Conservation (phyloP, 768 basidiomycete genomes). For the Hortiboletus flavorubellus region DNA sequence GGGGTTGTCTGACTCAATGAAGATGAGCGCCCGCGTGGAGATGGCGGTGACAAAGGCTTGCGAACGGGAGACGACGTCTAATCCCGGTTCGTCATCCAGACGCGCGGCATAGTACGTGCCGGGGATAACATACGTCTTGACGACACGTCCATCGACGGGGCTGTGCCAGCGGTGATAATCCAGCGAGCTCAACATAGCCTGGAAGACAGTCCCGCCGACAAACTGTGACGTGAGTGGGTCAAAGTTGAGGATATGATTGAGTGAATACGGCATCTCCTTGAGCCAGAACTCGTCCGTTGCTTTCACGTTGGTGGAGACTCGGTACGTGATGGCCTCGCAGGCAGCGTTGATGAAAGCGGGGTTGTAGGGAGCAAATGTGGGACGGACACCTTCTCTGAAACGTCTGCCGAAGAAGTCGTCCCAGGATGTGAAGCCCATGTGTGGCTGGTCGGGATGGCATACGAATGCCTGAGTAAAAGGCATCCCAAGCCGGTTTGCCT, state of each 20-base stretch:
- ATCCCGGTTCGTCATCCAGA: slow-evolving; percentile 28
- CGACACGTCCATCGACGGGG: slow-evolving; percentile 48
- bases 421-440: slow-evolving; percentile 48
- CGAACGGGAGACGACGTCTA: slow-evolving; percentile 20
- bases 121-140: slow-evolving; percentile 40
- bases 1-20: slow-evolving; percentile 54
- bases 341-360: slow-evolving; percentile 42
- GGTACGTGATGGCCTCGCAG: slow-evolving; percentile 53
- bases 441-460: slow-evolving; percentile 37
- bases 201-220: slow-evolving; percentile 50
- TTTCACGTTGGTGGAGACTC: slow-evolving; percentile 38
- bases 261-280: slow-evolving; percentile 60
- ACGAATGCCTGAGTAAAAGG: slow-evolving; percentile 40
- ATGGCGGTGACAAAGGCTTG: slow-evolving; percentile 42
- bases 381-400: slow-evolving; percentile 41
- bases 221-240: slow-evolving; percentile 41
- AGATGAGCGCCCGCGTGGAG: slow-evolving; percentile 54
- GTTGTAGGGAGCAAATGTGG: slow-evolving; percentile 29
- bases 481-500: slow-evolving; percentile 12
- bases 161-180: slow-evolving; percentile 65
- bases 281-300: slow-evolving; percentile 52
- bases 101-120: slow-evolving; percentile 49
- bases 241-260: slow-evolving; percentile 49
- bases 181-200: slow-evolving; percentile 53
- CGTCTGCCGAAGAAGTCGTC: slow-evolving; percentile 55